phyloP scores from a whole-genome alignment of 2,329 filamentous ascomycete genomes.

The Cercospora zeina region DNA sequence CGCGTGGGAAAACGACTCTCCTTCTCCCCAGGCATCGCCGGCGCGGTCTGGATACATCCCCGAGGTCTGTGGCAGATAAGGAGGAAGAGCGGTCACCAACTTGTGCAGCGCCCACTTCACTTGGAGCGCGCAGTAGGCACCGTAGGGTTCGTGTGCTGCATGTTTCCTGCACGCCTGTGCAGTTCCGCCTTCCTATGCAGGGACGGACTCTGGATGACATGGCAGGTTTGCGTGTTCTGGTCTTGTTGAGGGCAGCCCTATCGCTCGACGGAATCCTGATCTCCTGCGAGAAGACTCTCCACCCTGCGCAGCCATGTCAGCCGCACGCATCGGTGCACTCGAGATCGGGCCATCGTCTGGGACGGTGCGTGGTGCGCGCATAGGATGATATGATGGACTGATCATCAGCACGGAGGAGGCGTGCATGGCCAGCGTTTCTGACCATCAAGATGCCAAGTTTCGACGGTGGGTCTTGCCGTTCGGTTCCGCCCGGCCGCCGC shows the following conservation, averaged over 20 bases:
- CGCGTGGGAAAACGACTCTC: background rate
- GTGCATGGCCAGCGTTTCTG: no score
- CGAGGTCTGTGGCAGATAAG: background rate
- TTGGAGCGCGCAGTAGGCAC: conserved; percentile 2
- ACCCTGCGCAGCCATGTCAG: background rate
- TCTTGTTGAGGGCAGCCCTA: conserved; percentile 9
- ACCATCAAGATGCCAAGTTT: background rate
- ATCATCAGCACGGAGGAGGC: no score
- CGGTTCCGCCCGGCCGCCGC: background rate
- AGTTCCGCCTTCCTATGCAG: conserved; percentile 7
- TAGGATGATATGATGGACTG: no score
- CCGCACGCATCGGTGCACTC: background rate
- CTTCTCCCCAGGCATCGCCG: background rate
- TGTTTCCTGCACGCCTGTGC: background rate
- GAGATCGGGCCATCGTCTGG: background rate
- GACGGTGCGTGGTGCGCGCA: background rate
- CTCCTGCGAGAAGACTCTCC: background rate
- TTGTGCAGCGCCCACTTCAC: background rate
- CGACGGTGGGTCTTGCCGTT: background rate
- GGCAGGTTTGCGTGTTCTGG: background rate
- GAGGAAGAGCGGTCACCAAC: conserved; percentile 2
- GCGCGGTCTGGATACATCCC: background rate
- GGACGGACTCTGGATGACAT: conserved; percentile 1
- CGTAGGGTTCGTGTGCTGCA: conserved; percentile 2
- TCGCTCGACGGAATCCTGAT: background rate